These are phyloP conservation scores for Hyaloscypha finlandica DNA, from an alignment of 495 filamentous ascomycete genomes.

Conservation along the genomic window DNA sequence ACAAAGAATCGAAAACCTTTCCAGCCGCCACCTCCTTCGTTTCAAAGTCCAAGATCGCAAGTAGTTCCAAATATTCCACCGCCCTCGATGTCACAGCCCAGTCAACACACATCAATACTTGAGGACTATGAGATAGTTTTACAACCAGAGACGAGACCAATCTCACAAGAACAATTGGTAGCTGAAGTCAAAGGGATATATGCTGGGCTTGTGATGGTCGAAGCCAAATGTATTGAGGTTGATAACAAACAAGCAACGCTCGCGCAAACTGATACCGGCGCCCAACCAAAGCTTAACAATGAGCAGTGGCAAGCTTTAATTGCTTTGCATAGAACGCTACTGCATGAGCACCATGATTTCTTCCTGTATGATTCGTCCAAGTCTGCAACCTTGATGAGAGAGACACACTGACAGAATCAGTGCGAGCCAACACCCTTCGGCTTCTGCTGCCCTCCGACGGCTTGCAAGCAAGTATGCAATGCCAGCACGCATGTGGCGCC, in stretches of 20 bases:
- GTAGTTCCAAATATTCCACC: not conserved
- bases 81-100: not conserved
- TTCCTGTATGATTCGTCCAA: conserved; percentile 47
- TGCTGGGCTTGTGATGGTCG: conserved; percentile 74
- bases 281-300: conserved; percentile 48
- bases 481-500: conserved; percentile 83
- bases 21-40: not conserved
- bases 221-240: conserved; percentile 75
- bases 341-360: conserved; percentile 83
- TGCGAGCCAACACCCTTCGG: conserved; percentile 73
- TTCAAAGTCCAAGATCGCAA: not conserved
- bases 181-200: conserved; percentile 76
- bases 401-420: too few species aligned
- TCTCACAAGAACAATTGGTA: conserved; percentile 74
- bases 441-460: conserved; percentile 55
- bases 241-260: conserved; percentile 51
- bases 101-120: not conserved
- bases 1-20: conserved; percentile 8
- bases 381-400: too few species aligned
- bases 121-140: conserved; percentile 23
- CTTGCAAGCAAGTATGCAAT: conserved; percentile 73
- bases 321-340: conserved; percentile 67
- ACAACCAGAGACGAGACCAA: conserved; percentile 66
- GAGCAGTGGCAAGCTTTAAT: conserved; percentile 75
- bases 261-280: conserved; percentile 37